These are phyloP conservation scores for Colletotrichum sojae DNA, from an alignment of 2,329 filamentous ascomycete species.

Conservation along the genomic window DNA sequence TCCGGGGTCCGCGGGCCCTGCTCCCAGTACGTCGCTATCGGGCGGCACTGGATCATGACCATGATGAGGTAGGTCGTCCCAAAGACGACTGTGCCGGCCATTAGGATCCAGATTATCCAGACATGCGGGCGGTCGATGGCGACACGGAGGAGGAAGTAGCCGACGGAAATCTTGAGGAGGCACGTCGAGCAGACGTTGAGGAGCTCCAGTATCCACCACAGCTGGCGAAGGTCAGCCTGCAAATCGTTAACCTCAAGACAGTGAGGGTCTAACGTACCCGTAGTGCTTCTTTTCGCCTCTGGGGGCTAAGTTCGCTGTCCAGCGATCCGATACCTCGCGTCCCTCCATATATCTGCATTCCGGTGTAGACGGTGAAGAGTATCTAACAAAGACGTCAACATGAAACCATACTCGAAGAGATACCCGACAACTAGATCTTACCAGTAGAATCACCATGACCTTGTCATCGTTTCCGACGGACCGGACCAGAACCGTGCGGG, in stretches of 20 bases:
- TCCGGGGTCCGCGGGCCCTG: slow-evolving; percentile 45
- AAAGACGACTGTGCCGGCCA: slow-evolving; percentile 52
- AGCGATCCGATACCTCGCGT: slow-evolving; percentile 9
- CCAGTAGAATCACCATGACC: slow-evolving; percentile 49
- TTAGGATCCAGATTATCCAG: slow-evolving; percentile 53
- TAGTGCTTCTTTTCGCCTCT: not conserved
- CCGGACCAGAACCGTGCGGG: slow-evolving; percentile 49
- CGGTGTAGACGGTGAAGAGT: slow-evolving; percentile 4
- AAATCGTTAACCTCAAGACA: too few species aligned
- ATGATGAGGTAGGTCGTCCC: slow-evolving; percentile 57
- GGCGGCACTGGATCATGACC: slow-evolving; percentile 57
- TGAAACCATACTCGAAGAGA: too few species aligned
- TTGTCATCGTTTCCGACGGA: slow-evolving; percentile 51
- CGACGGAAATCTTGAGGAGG: slow-evolving; percentile 57
- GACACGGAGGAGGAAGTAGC: slow-evolving; percentile 58
- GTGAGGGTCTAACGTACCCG: not conserved
- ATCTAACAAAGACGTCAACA: not conserved
- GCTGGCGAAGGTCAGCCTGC: slow-evolving; percentile 37
- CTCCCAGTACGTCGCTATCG: slow-evolving; percentile 56
- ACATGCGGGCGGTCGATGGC: slow-evolving; percentile 50
- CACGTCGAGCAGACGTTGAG: slow-evolving; percentile 54
- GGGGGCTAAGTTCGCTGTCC: not conserved
- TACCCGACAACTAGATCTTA: slow-evolving; percentile 36
- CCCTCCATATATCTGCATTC: slow-evolving; percentile 8
- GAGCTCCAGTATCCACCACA: slow-evolving; percentile 57